These are phyloP conservation scores for Logfia minima DNA, from an alignment of 129 eudicot genomes.

Conservation along the genomic window DNA sequence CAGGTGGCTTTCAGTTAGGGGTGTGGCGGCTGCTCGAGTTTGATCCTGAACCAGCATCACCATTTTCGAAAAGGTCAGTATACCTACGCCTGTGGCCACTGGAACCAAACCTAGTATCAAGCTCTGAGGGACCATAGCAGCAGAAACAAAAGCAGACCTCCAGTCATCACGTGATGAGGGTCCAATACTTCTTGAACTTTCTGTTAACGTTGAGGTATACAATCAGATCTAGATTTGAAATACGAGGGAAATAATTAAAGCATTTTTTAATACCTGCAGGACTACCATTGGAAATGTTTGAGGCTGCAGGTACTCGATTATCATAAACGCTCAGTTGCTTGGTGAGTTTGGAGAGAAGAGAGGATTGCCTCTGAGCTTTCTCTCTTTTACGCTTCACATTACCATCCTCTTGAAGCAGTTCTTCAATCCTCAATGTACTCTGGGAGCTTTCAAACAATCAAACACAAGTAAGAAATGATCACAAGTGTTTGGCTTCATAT, in stretches of 20 bases:
- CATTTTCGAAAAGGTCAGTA: conserved; percentile 73
- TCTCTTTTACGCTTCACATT: conserved; percentile 78
- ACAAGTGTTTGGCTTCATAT: not conserved
- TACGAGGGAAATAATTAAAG: conserved; percentile 38
- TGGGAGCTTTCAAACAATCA: conserved; percentile 55
- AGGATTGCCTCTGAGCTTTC: conserved; percentile 68
- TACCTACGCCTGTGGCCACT: conserved; percentile 69
- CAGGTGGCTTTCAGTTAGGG: conserved; percentile 77
- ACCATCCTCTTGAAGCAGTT: conserved; percentile 91
- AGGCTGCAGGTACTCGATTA: conserved; percentile 73
- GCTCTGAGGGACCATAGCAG: conserved; percentile 68
- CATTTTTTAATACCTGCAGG: conserved; percentile 59
- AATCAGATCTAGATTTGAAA: conserved; percentile 38
- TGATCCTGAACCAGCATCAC: conserved; percentile 50
- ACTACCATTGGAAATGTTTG: conserved; percentile 52
- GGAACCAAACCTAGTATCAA: conserved; percentile 57
- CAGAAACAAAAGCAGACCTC: conserved; percentile 96
- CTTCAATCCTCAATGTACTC: conserved; percentile 75
- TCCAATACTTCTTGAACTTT: conserved; percentile 50
- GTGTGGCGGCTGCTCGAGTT: conserved; percentile 77
- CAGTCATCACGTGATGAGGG: conserved; percentile 76
- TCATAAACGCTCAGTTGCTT: conserved; percentile 80
- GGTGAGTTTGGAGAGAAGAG: conserved; percentile 84
- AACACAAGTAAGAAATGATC: not conserved
- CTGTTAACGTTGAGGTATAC: conserved; percentile 38